Conservation (phyloP, 164 flowering plant genomes). For the Brasenia schreberi region DNA sequence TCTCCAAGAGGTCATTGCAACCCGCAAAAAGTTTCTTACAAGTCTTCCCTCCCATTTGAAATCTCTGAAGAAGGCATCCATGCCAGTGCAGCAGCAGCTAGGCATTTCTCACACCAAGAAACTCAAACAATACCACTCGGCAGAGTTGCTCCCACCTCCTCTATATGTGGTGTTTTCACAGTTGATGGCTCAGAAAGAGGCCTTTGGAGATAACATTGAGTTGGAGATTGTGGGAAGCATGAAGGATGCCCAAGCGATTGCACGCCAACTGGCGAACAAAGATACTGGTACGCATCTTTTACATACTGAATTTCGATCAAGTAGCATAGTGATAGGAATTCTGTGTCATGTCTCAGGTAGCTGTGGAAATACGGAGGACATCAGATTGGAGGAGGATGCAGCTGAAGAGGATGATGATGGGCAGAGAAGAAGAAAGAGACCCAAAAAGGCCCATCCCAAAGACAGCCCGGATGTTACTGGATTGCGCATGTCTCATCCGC, state of each 20-base stretch:
- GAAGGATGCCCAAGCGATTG: constrained; percentile 86
- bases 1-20: constrained; percentile 63
- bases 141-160: constrained; percentile 94
- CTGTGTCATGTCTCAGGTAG: constrained; percentile 23
- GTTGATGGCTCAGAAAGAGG: constrained; percentile 85
- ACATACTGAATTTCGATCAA: neutral
- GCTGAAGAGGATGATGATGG: constrained; percentile 93
- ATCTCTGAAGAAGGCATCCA: constrained; percentile 89
- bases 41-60: constrained; percentile 96
- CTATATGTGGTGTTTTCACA: constrained; percentile 87
- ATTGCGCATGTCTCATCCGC: constrained; percentile 71
- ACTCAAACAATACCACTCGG: constrained; percentile 68
- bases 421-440: constrained; percentile 87
- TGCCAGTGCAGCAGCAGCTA: constrained; percentile 86
- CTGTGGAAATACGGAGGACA: constrained; percentile 32
- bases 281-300: constrained; percentile 35
- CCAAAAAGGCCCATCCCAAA: constrained; percentile 55
- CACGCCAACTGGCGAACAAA: constrained; percentile 70
- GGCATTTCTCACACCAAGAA: constrained; percentile 77
- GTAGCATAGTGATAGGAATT: neutral
- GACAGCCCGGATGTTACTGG: constrained; percentile 52
- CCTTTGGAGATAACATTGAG: constrained; percentile 86
- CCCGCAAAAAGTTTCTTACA: constrained; percentile 79
- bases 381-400: constrained; percentile 63
- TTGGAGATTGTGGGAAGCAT: constrained; percentile 77